Base-by-base conservation (phyloP, 441 rosid genomes). In the Mallotus japonicus region DNA sequence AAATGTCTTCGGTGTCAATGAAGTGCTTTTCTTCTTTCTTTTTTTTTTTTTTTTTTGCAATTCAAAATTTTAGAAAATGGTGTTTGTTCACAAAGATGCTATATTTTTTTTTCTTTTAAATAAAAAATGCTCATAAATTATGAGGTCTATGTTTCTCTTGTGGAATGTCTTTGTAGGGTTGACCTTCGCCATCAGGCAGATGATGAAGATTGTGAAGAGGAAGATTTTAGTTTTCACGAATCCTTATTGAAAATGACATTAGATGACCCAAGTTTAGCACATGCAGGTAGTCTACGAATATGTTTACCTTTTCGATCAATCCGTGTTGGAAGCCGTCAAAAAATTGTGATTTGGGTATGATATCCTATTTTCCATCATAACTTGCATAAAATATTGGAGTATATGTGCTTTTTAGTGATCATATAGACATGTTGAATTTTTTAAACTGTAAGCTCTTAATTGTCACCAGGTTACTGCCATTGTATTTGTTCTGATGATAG, bases 161-260 rank as follows among this genome's bases (percentile, higher is more conserved):
- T 28, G 70, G 20, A 40, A 57, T 73, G 2, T 46, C 53, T 74
- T 68, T 62, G 44, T 70, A 89, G 95, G 95, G 80, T 86, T 79
- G 96, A 92, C 81, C 93, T 92, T 82, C 91, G 93, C 87, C 96
- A 89, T 87, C 92, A 92, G 82, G 88, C 88, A 73, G 86, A 85
- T 81, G 97, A 92, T 75, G 99, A 90, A 55, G 95, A 92, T 62
- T 92, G 84, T 22, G 96, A 92, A 56, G 98, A 93, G 49, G 98
- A 90, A 56, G 97, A 84, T 49, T 77, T 67, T n/a, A 79, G 85
- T 78, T 83, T 82, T 78, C 82, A 84, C 12, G 90, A 86, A 75
- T 74, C 91, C 62, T 78, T 89, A 77, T 62, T 89, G 73, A 85
- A 84, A 59, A 82, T 72, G 69, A 67, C 80, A 42, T 65, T 77